phyloP scores from a whole-genome alignment of 192 early-diverging fungal species.

The Jimgerdemannia flammicorona region DNA sequence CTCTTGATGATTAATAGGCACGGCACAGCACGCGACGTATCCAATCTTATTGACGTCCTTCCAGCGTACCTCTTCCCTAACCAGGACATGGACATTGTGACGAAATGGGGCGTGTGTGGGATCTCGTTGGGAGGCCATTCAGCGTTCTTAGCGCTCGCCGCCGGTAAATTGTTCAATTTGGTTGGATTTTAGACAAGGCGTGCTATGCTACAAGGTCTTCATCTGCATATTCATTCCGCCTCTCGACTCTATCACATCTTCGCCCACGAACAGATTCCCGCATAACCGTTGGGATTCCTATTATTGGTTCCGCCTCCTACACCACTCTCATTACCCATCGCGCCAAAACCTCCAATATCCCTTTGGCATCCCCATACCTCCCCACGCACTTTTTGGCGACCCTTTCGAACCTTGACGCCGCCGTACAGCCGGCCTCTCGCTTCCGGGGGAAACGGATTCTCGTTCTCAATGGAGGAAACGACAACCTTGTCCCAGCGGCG shows the following conservation, averaged over 20 bases:
- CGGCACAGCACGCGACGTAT: constrained; percentile 36
- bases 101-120: constrained; percentile 43
- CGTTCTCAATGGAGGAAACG: neutral
- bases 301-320: constrained; percentile 16
- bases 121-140: constrained; percentile 53
- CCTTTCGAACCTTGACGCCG: neutral
- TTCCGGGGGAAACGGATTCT: neutral
- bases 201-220: too few species aligned
- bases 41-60: constrained; percentile 44
- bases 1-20: neutral
- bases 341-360: neutral
- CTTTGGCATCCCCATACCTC: neutral
- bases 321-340: constrained; percentile 2
- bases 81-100: constrained; percentile 14
- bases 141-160: constrained; percentile 31
- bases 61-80: constrained; percentile 37
- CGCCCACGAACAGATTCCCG: constrained; percentile 16
- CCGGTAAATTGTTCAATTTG: constrained; percentile 17
- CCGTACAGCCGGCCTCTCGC: neutral
- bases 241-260: neutral
- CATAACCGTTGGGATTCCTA: constrained; percentile 20
- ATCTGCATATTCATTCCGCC: neutral
- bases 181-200: too few species aligned
- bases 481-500: neutral
- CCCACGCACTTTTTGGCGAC: neutral